Percentiles rank a stretch among this genome's conserved stretches.
Evolutionary conservation across 2,329 filamentous ascomycete species (phyloP).

Genomic region (Fonsecaea multimorphosa): DNA sequence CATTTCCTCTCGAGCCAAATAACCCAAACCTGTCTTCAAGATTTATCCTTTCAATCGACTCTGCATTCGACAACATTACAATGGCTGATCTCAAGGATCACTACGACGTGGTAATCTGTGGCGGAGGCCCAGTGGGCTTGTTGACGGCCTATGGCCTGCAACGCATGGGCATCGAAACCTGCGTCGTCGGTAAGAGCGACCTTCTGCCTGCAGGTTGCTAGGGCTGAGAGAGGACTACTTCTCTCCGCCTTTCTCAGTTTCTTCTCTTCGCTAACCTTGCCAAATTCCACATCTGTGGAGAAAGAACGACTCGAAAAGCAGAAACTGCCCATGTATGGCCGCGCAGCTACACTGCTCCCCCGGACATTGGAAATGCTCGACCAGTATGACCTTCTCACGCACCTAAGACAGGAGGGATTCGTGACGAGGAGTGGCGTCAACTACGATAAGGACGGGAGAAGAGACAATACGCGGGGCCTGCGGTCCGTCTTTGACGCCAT

Average conservation of each 20-base stretch:
- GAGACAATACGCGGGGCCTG: constrained; percentile 1
- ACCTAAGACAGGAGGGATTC: constrained; percentile 7
- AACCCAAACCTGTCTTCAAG: neutral
- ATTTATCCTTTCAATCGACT: neutral
- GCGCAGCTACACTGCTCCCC: constrained; percentile 6
- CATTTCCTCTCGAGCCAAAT: neutral
- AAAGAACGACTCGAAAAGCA: constrained; percentile 11
- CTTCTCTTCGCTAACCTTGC: neutral
- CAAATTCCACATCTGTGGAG: neutral
- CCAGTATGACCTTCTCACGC: constrained; percentile 11
- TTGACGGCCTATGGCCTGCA: constrained; percentile 8
- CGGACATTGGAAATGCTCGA: constrained; percentile 16
- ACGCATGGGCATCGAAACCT: constrained; percentile 11
- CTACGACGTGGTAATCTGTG: constrained; percentile 11
- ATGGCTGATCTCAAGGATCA: constrained; percentile 5
- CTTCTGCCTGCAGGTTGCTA: neutral
- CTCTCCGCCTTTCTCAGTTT: neutral
- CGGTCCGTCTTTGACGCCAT: constrained; percentile 6
- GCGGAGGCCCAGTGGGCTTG: constrained; percentile 10
- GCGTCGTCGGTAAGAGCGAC: constrained; percentile 10
- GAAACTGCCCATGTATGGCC: constrained; percentile 15
- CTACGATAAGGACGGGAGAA: constrained; percentile 8
- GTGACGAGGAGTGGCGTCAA: constrained; percentile 7
- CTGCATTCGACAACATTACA: neutral
- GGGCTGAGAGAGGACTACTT: neutral